These are phyloP conservation scores for Prunus persica DNA, from an alignment of 306 rosid genomes.

Conservation along the genomic window DNA sequence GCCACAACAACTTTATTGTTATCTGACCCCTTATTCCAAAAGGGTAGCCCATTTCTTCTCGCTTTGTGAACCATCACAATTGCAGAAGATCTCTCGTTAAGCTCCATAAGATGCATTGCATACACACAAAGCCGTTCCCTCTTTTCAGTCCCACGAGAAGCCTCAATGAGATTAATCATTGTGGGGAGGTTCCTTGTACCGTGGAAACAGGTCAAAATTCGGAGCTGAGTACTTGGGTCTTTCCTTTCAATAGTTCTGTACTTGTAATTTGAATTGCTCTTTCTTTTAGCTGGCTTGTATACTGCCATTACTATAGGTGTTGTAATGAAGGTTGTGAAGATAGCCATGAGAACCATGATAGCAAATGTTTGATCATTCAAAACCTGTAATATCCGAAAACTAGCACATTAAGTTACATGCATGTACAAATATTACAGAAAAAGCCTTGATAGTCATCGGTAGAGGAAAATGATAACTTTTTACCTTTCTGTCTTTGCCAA, in stretches of 20 bases:
- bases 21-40: constrained; percentile 53
- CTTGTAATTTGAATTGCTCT: constrained; percentile 39
- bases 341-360: constrained; percentile 89
- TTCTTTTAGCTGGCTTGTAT: constrained; percentile 63
- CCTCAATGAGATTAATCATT: constrained; percentile 69
- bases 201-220: constrained; percentile 66
- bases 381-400: constrained; percentile 44
- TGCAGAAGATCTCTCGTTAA: constrained; percentile 61
- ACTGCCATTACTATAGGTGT: constrained; percentile 68
- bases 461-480: background rate
- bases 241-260: constrained; percentile 53
- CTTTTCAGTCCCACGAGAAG: constrained; percentile 69
- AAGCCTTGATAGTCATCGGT: background rate
- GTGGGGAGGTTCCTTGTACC: constrained; percentile 62
- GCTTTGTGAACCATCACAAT: constrained; percentile 66
- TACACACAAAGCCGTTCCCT: constrained; percentile 64
- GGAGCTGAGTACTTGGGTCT: constrained; percentile 50
- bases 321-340: constrained; percentile 82
- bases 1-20: constrained; percentile 49
- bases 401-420: background rate
- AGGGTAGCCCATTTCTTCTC: constrained; percentile 55
- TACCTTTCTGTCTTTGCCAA: constrained; percentile 91
- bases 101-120: constrained; percentile 83
- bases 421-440: background rate
- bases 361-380: constrained; percentile 89